Base-by-base conservation (phyloP, 129 eudicot genomes). In the carrot (Daucus carota) region DNA sequence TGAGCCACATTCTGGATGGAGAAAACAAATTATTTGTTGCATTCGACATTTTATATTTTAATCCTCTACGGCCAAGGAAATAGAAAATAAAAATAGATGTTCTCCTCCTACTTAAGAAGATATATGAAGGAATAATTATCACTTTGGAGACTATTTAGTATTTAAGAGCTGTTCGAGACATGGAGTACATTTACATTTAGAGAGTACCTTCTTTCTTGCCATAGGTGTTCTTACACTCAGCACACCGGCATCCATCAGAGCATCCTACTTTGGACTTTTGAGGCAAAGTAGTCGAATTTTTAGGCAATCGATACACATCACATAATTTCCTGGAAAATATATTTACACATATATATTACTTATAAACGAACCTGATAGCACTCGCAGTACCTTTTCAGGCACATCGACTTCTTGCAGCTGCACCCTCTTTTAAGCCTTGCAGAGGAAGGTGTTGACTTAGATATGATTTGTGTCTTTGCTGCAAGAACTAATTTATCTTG, bases 341-440 rank as follows among this genome's bases (percentile, higher is more conserved):
- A 31, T 28, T 26, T 46, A 57, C 24, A 63, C 16, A 63, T 63
- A 14, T 4, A 29, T 36, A 36, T 36, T 36, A 36, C 40, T 13
- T 14, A 31, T 15, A 24, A 24, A 38, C 75, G 77, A 79, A 93
- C 98, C 92, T 90, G 92, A 84, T 88, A 90, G 79, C 96, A 93
- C 81, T 88, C 97, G 33, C 98, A 88, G 75, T 93, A 90, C 82
- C 85, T 88, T 60, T 89, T 87, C 71, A 74, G 66, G 66, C 98
- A 93, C 91, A 77, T 87, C 0, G 97, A 90, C 77, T 90, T 93
- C 89, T 81, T 90, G 82, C 97, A 93, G 47, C 88, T 93, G 91
- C 98, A 93, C 70, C 97, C 98, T 33, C 86, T 83, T 83, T 77
- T 88, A 62, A 90, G 98, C 83, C 91, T 87, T 62, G 78, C 86